Evolutionary conservation across 306 rosid species (phyloP).

Genomic region (Astragalus membranaceus): DNA sequence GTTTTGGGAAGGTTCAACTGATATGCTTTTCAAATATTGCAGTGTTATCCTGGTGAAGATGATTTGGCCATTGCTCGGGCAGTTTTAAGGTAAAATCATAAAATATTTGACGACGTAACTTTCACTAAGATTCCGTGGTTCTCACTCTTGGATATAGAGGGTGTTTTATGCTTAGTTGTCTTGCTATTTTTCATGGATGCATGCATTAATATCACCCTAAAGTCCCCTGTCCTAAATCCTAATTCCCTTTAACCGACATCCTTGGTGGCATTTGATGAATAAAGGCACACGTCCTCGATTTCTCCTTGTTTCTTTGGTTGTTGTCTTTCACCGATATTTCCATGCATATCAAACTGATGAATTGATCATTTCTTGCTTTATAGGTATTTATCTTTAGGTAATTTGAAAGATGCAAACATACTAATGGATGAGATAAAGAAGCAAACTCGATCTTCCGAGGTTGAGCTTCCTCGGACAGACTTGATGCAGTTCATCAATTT

Average conservation of each 20-base stretch:
- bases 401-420: slow-evolving; percentile 80
- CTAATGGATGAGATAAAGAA: slow-evolving; percentile 75
- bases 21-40: slow-evolving; percentile 37
- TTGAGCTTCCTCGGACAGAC: slow-evolving; percentile 55
- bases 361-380: slow-evolving; percentile 7
- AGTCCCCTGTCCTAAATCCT: too few relatives aligned
- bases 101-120: slow-evolving; percentile 6
- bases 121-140: neutral
- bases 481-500: slow-evolving; percentile 66
- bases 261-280: too few relatives aligned
- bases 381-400: slow-evolving; percentile 80
- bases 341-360: slow-evolving; percentile 1
- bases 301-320: too few relatives aligned
- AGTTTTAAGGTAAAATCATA: slow-evolving; percentile 63
- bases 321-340: too few relatives aligned
- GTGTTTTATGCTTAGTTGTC: neutral
- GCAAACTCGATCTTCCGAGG: slow-evolving; percentile 41
- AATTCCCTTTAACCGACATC: too few relatives aligned
- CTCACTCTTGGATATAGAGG: neutral
- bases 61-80: slow-evolving; percentile 89
- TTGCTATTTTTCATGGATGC: too few relatives aligned
- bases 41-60: slow-evolving; percentile 97
- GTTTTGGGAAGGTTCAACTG: slow-evolving; percentile 15
- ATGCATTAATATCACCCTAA: too few relatives aligned
- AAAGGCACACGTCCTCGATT: too few relatives aligned